Conservation (phyloP, 148 eudicot species). For the Talinum fruticosum region DNA sequence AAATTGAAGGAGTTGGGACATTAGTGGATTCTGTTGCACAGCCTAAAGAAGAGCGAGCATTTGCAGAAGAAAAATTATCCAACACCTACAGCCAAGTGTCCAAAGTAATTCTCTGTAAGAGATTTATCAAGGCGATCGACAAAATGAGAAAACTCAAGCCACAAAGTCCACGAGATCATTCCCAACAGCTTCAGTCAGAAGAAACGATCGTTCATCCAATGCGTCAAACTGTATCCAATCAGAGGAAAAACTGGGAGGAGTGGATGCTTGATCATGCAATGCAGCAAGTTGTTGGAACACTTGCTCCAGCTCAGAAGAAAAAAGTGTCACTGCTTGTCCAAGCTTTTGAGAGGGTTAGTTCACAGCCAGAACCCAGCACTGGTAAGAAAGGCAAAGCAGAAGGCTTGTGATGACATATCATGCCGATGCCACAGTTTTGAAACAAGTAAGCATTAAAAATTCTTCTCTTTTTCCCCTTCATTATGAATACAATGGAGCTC, state of each 20-base stretch:
- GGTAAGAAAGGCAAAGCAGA: conserved; percentile 21
- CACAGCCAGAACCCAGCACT: conserved; percentile 42
- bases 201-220: conserved; percentile 40
- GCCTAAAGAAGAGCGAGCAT: conserved; percentile 20
- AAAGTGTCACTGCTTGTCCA: conserved; percentile 71
- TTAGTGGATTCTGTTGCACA: conserved; percentile 7
- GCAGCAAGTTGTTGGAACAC: conserved; percentile 57
- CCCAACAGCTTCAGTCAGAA: conserved; percentile 22
- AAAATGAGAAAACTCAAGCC: conserved; percentile 46
- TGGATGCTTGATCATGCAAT: conserved; percentile 89
- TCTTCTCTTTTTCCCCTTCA: not conserved
- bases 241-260: conserved; percentile 66
- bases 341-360: conserved; percentile 80
- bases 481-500: not conserved
- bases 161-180: conserved; percentile 19
- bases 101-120: conserved; percentile 53
- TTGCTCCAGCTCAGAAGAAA: conserved; percentile 64
- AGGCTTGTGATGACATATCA: conserved; percentile 9
- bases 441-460: not conserved
- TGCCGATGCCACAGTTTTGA: not conserved
- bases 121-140: conserved; percentile 72
- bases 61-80: conserved; percentile 16
- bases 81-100: conserved; percentile 63
- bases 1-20: conserved; percentile 17
- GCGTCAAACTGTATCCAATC: conserved; percentile 38